These are phyloP conservation scores for Boletellus sp. DNA, from an alignment of 768 basidiomycete genomes.

Conservation along the genomic window DNA sequence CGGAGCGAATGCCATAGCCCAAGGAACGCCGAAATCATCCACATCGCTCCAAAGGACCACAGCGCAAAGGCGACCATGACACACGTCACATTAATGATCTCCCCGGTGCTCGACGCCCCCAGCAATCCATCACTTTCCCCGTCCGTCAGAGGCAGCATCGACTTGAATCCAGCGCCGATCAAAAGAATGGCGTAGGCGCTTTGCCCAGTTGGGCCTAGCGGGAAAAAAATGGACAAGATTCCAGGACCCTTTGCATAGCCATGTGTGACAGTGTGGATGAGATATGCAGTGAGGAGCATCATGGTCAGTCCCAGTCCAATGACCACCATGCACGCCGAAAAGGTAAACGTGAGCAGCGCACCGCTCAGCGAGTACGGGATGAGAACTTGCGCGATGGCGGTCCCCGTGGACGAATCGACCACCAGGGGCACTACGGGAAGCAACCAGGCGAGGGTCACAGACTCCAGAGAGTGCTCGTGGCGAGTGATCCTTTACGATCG, in stretches of 20 bases:
- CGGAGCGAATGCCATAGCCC: conserved; percentile 43
- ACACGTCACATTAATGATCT: conserved; percentile 44
- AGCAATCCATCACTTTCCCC: conserved; percentile 36
- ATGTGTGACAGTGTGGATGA: conserved; percentile 54
- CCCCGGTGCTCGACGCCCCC: conserved; percentile 30
- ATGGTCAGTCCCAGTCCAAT: conserved; percentile 57
- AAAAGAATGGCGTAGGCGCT: conserved; percentile 55
- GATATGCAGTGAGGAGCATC: conserved; percentile 65
- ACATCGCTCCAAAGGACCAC: conserved; percentile 64
- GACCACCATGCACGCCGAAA: conserved; percentile 53
- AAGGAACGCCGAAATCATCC: conserved; percentile 54
- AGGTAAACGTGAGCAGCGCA: conserved; percentile 53
- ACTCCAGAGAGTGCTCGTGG: conserved; percentile 54
- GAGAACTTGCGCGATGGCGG: conserved; percentile 51
- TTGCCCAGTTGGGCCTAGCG: conserved; percentile 71
- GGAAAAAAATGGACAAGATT: conserved; percentile 65
- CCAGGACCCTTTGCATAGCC: conserved; percentile 47
- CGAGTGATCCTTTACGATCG: conserved; percentile 43
- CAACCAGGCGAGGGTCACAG: conserved; percentile 65
- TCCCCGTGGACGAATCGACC: conserved; percentile 68
- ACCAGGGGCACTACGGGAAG: conserved; percentile 73
- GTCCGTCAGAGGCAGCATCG: conserved; percentile 33
- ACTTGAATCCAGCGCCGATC: conserved; percentile 48
- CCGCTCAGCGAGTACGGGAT: conserved; percentile 39
- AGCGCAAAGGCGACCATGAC: conserved; percentile 48